These are phyloP conservation scores for Nematodospora anomalae DNA, from an alignment of 1,139 yeast genomes.

Conservation along the genomic window DNA sequence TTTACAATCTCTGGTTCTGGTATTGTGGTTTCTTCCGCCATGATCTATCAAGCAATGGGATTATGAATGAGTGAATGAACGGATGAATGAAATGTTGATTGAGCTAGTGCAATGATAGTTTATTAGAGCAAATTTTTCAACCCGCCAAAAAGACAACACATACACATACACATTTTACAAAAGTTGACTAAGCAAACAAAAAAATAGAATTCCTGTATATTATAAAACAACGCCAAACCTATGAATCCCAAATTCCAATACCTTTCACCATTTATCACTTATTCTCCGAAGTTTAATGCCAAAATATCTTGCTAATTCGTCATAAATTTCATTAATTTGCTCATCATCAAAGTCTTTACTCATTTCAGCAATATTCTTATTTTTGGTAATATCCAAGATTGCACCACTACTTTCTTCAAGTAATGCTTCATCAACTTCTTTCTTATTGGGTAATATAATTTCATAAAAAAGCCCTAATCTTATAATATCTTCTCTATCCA, in stretches of 20 bases:
- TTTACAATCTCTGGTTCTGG: constrained; percentile 23
- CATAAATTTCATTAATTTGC: constrained; percentile 52
- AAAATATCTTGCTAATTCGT: constrained; percentile 65
- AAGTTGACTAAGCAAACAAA: too few species aligned
- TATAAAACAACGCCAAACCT: too few species aligned
- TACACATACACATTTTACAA: background rate
- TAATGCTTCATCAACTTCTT: constrained; percentile 37
- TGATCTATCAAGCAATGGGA: constrained; percentile 1
- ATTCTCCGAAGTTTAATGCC: constrained; percentile 62
- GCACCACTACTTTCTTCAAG: constrained; percentile 17
- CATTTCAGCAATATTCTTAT: constrained; percentile 41
- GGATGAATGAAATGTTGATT: background rate
- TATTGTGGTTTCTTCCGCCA: constrained; percentile 15
- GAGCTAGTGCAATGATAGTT: background rate
- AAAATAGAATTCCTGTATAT: too few species aligned
- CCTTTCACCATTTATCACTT: constrained; percentile 47
- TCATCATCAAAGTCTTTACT: constrained; percentile 24
- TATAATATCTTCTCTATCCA: constrained; percentile 47
- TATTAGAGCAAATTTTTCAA: constrained; percentile 1
- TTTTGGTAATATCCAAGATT: constrained; percentile 9
- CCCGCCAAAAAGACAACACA: constrained; percentile 4
- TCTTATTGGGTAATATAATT: constrained; percentile 52
- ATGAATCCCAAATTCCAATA: too few species aligned
- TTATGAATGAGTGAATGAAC: background rate
- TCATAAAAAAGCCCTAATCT: constrained; percentile 71